A percentile compares a stretch with the other conserved stretches of the same genome.
Evolutionary conservation across 176 grass and related monocot genomes (phyloP).

Genomic region (Hsuehochloa calcarea): DNA sequence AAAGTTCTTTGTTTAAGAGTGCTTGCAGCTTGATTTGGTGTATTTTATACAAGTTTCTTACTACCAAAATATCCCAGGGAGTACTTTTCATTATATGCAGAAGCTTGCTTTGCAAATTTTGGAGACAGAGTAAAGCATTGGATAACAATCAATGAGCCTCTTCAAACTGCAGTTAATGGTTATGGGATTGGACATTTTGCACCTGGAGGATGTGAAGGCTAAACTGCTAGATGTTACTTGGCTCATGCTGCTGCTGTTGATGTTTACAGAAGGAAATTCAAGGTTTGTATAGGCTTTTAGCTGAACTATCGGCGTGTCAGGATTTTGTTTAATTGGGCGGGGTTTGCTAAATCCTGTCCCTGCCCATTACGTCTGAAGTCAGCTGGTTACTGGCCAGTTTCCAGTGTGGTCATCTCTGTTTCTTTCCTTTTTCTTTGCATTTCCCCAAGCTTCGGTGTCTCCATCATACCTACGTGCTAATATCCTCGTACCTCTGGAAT

Average conservation of each 20-base stretch:
- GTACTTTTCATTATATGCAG: conserved; percentile 93
- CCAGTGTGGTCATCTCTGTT: no score
- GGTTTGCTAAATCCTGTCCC: no score
- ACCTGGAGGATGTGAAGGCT: conserved; percentile 65
- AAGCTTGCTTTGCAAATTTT: conserved; percentile 94
- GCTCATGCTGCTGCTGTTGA: conserved; percentile 85
- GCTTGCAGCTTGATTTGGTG: conserved; percentile 15
- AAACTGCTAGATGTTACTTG: conserved; percentile 59
- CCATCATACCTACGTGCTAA: no score
- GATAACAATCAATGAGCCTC: conserved; percentile 98
- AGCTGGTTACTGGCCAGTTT: no score
- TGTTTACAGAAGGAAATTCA: conserved; percentile 89
- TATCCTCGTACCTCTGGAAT: no score
- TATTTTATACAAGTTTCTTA: conserved; percentile 41
- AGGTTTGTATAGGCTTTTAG: no score
- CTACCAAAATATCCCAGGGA: conserved; percentile 65
- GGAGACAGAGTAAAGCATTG: conserved; percentile 97
- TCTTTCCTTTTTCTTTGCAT: no score
- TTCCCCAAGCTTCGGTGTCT: no score
- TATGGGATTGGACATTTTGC: conserved; percentile 88
- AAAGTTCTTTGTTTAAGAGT: conserved; percentile 4
- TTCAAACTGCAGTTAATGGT: conserved; percentile 91
- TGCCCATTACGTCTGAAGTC: no score
- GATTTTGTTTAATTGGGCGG: no score
- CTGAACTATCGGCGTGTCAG: no score